Conservation (phyloP, 2,329 filamentous ascomycete species). For the Septoria petroselini region DNA sequence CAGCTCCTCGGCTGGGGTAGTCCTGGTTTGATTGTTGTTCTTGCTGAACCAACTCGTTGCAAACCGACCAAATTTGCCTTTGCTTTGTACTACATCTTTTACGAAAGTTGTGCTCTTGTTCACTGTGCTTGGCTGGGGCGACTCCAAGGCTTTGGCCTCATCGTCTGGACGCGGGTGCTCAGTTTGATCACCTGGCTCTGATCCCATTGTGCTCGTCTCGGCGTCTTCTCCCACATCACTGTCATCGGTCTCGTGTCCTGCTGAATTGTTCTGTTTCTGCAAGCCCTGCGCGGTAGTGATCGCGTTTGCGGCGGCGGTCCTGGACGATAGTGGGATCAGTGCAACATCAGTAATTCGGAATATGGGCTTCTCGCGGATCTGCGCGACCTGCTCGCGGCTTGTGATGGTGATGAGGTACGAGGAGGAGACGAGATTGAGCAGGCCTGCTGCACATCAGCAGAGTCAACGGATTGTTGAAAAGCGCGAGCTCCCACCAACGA, state of each 20-base stretch:
- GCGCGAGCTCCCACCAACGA: constrained; percentile 52
- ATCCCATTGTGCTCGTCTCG: constrained; percentile 34
- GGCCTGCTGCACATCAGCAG: constrained; percentile 54
- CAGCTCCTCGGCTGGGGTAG: constrained; percentile 44
- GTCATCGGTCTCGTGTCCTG: constrained; percentile 31
- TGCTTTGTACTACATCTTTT: constrained; percentile 80
- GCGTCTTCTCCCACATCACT: constrained; percentile 32
- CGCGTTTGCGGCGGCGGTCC: constrained; percentile 46
- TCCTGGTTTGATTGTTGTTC: constrained; percentile 73
- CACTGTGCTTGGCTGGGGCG: constrained; percentile 36
- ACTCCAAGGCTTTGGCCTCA: constrained; percentile 33
- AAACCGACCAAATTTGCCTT: constrained; percentile 83
- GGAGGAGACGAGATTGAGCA: constrained; percentile 76
- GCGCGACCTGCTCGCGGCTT: constrained; percentile 80
- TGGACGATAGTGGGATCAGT: constrained; percentile 80
- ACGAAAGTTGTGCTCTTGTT: constrained; percentile 64
- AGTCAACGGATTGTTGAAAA: neutral
- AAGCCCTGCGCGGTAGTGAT: constrained; percentile 33
- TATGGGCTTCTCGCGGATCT: constrained; percentile 75
- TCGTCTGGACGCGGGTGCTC: constrained; percentile 25
- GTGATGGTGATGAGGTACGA: constrained; percentile 87
- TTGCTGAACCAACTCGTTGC: constrained; percentile 88
- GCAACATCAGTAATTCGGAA: constrained; percentile 88
- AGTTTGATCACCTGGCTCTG: constrained; percentile 26
- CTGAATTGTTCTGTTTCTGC: constrained; percentile 17